Conservation (phyloP, 2,329 filamentous ascomycete species). For the Ascocoryne sarcoides region DNA sequence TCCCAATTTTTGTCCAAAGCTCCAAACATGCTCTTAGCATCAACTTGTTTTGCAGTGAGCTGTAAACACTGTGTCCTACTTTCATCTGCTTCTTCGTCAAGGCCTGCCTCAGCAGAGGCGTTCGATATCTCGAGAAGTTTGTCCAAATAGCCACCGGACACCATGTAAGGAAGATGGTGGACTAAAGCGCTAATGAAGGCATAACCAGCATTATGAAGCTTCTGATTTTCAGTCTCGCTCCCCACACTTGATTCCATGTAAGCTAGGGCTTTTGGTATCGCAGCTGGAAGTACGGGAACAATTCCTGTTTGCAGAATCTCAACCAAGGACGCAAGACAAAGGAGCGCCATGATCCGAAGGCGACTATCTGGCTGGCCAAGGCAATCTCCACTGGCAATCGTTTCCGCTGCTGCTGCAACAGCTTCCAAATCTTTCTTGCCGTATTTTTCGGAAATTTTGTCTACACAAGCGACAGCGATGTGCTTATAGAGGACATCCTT, state of each 20-base stretch:
- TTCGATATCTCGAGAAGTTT: slow-evolving; percentile 65
- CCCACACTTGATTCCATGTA: slow-evolving; percentile 60
- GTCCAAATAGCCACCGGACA: slow-evolving; percentile 67
- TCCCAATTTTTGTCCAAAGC: slow-evolving; percentile 66
- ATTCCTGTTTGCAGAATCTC: slow-evolving; percentile 82
- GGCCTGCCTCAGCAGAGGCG: slow-evolving; percentile 53
- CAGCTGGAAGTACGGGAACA: slow-evolving; percentile 70
- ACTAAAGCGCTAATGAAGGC: slow-evolving; percentile 71
- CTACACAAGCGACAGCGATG: slow-evolving; percentile 79
- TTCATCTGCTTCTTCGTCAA: slow-evolving; percentile 54
- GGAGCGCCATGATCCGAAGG: slow-evolving; percentile 72
- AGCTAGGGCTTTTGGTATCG: slow-evolving; percentile 61
- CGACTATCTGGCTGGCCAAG: slow-evolving; percentile 65
- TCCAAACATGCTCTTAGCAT: slow-evolving; percentile 67
- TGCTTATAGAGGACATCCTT: slow-evolving; percentile 69
- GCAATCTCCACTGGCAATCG: slow-evolving; percentile 67
- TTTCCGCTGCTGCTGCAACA: slow-evolving; percentile 65
- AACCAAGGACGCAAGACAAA: slow-evolving; percentile 82
- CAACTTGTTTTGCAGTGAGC: slow-evolving; percentile 67
- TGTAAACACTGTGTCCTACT: slow-evolving; percentile 61
- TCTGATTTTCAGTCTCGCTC: slow-evolving; percentile 43
- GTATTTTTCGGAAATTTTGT: slow-evolving; percentile 89
- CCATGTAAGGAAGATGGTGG: slow-evolving; percentile 81
- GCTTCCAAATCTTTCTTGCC: slow-evolving; percentile 81
- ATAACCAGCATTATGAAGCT: slow-evolving; percentile 75